Evolutionary conservation across 345 rosid species (phyloP).

Genomic region (Linum usitatissimum): DNA sequence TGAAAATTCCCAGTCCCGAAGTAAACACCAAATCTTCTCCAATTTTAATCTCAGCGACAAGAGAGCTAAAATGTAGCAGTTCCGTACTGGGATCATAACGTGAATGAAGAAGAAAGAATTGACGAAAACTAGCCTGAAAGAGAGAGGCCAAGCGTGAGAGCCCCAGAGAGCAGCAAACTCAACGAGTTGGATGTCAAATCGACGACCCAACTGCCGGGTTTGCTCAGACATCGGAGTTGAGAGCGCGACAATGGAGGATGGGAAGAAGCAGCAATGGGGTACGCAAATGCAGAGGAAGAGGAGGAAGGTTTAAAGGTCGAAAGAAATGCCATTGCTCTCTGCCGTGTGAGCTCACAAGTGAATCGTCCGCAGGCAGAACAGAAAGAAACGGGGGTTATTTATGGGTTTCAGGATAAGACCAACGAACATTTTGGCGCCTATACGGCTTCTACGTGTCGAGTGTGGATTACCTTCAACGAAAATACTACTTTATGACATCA

Average conservation of each 20-base stretch:
- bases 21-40: neutral
- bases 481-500: no score
- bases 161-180: constrained; percentile 48
- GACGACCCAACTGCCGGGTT: constrained; percentile 25
- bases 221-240: constrained; percentile 12
- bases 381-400: neutral
- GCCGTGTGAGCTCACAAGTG: constrained; percentile 6
- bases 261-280: constrained; percentile 17
- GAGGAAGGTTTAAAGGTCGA: constrained; percentile 10
- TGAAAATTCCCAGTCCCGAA: constrained; percentile 9
- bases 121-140: constrained; percentile 36
- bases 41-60: no score
- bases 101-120: neutral
- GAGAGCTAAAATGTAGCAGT: neutral
- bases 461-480: no score
- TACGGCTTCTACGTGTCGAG: no score
- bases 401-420: neutral
- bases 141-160: constrained; percentile 50
- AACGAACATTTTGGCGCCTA: no score
- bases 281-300: constrained; percentile 1
- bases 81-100: neutral
- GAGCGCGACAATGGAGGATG: constrained; percentile 17
- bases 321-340: constrained; percentile 25
- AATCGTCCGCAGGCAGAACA: constrained; percentile 8
- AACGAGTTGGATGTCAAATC: constrained; percentile 42